A percentile compares a stretch with the other conserved stretches of the same genome.
Conservation (phyloP, 2,329 filamentous ascomycete genomes). For the Xylaria sp. region DNA sequence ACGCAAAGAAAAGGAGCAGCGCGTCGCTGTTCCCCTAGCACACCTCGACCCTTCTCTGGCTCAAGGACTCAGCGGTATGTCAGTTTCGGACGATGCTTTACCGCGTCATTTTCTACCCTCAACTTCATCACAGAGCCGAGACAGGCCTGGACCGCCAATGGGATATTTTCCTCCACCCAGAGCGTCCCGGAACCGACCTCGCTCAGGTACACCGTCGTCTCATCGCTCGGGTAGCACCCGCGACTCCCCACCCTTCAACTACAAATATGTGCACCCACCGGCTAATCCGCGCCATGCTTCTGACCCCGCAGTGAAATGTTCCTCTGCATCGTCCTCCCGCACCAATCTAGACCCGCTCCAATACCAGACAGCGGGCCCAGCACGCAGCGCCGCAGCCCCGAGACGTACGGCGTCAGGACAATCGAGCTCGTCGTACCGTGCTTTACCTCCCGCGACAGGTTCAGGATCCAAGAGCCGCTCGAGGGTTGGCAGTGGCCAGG, state of each 20-base stretch:
- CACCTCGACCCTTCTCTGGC: constrained; percentile 50
- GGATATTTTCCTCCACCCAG: constrained; percentile 55
- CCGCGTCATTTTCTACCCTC: constrained; percentile 45
- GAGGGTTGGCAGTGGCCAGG: constrained; percentile 41
- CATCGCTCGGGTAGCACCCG: constrained; percentile 41
- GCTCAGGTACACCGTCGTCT: constrained; percentile 47
- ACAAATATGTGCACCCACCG: constrained; percentile 46
- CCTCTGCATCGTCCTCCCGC: constrained; percentile 37
- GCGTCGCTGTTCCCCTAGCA: constrained; percentile 57
- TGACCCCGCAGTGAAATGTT: constrained; percentile 43
- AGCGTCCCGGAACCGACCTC: constrained; percentile 44
- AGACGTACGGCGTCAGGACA: constrained; percentile 44
- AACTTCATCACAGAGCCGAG: constrained; percentile 41
- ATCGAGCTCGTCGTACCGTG: constrained; percentile 28
- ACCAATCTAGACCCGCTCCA: constrained; percentile 51
- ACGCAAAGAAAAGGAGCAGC: constrained; percentile 47
- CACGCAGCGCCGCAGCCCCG: constrained; percentile 37
- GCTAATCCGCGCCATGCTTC: constrained; percentile 47
- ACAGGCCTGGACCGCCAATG: constrained; percentile 47
- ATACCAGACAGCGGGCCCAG: constrained; percentile 52
- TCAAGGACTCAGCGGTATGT: constrained; percentile 38
- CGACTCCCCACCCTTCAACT: constrained; percentile 48
- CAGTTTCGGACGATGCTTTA: constrained; percentile 40
- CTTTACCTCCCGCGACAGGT: constrained; percentile 23
- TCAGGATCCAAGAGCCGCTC: constrained; percentile 40